Evolutionary conservation across 2,329 filamentous ascomycete species (phyloP), one percentile per base, ranked within the genome.

Genomic region (Davidsoniella virescens): DNA sequence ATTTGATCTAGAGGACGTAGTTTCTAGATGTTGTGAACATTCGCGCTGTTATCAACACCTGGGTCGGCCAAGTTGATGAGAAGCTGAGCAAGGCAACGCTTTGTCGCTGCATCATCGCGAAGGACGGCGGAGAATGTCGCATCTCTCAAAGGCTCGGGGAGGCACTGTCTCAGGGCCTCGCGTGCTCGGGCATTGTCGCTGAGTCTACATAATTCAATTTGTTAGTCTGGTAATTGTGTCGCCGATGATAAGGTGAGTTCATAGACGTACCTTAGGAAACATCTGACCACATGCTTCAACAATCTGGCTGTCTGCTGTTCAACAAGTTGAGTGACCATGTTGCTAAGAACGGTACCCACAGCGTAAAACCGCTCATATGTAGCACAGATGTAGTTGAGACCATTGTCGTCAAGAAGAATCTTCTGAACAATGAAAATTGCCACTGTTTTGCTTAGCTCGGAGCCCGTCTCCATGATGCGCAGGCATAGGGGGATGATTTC

Each of bases 371-470:
- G 78, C 70, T 98, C 92, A 60, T 98, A 98, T 0, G 92, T 98
- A 56, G 93, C 90, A 67, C 92, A 98, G 53, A 98, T 98, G 66
- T 98, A 98, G 61, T 92, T 92, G 55, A 98, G 75, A 3, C 92
- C 92, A 59, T 94, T 90, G 60, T 98, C 92, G 62, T 98, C 92
- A 2, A 98, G 76, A 48, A 98, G 70, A 23, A 98, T 98, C 73
- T 98, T 98, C 67, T 98, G 92, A 16, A 98, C 92, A 59, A 98
- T 98, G 70, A 98, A 98, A 60, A 98, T 98, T 52, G 92, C 92
- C 12, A 98, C 92, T 0, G 92, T 98, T 72, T 98, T 98, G 72
- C 87, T 95, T 54, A 98, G 75, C 67, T 98, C 92, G 0, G 88
- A 95, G 46, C 92, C 92, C 0, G 92, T 98, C 70, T 98, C 92